A percentile compares a stretch with the other conserved stretches of the same genome.
These are phyloP conservation scores for Holtermannia corniformis DNA, from an alignment of 768 basidiomycete genomes.

Conservation along the genomic window DNA sequence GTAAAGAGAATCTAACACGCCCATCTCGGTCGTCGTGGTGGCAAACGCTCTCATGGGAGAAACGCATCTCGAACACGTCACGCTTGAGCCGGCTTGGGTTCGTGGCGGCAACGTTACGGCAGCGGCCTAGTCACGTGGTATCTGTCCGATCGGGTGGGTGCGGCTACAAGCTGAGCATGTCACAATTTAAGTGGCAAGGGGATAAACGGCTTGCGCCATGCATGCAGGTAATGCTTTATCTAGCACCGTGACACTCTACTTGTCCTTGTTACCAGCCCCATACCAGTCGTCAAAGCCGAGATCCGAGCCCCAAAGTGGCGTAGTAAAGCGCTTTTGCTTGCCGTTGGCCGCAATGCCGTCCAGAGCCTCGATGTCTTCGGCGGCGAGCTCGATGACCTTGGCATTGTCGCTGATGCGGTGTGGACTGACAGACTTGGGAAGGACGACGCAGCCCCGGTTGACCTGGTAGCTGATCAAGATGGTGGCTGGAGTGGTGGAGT, in stretches of 20 bases:
- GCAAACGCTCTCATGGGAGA: too few species aligned
- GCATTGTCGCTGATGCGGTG: slow-evolving; percentile 29
- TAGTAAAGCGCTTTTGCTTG: slow-evolving; percentile 30
- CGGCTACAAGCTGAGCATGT: too few species aligned
- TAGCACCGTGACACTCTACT: slow-evolving; percentile 47
- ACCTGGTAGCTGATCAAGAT: slow-evolving; percentile 33
- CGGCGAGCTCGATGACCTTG: slow-evolving; percentile 27
- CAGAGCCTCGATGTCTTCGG: slow-evolving; percentile 28
- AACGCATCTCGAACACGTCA: too few species aligned
- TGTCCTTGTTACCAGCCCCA: slow-evolving; percentile 32
- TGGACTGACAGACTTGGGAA: slow-evolving; percentile 39
- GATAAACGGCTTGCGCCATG: too few species aligned
- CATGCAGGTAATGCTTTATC: too few species aligned
- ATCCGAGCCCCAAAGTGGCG: slow-evolving; percentile 33
- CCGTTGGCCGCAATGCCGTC: slow-evolving; percentile 25
- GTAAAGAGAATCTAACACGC: too few species aligned
- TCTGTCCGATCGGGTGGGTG: too few species aligned
- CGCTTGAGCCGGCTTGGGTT: too few species aligned
- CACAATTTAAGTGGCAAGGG: too few species aligned
- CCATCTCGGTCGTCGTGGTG: too few species aligned
- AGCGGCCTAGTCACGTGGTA: too few species aligned
- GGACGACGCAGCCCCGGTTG: slow-evolving; percentile 29
- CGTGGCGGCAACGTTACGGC: too few species aligned
- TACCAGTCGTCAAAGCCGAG: slow-evolving; percentile 34
- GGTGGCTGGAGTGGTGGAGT: slow-evolving; percentile 29